Evolutionary conservation across 2,329 filamentous ascomycete genomes (phyloP), one percentile per base, ranked within the genome.

Genomic region (Colletotrichum filicis): DNA sequence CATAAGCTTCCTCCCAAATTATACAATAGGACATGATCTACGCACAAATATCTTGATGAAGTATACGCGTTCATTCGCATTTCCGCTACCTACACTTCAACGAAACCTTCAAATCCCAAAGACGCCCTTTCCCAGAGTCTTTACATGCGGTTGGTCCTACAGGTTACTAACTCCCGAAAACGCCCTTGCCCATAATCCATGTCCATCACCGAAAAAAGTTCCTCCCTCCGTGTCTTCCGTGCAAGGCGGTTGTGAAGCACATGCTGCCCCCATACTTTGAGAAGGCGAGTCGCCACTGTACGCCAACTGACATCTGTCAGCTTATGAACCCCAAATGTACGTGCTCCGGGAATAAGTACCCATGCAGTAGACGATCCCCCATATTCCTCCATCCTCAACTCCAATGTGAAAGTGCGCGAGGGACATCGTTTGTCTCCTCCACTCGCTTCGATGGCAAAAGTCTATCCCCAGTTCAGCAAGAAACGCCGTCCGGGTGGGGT

Each of bases 371-470:
- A 64, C 53, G 30, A 53, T 55, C 8, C 61, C 24, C 28, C 28
- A 71, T 59, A 52, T n/a, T 58, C 26, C 22, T 59, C 59, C 69
- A 46, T 76, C 69, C 14, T 74, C 71, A 42, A 76, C 72, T 65
- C 75, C 76, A 22, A 72, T 75, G 28, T 75, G 12, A 26, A 64
- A 55, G 37, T 55, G 61, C 61, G 42, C 26, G 28, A 30, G 46
- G 24, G 46, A 55, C 46, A 55, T 37, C 2, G n/a, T 26, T 35
- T 26, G 14, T 53, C 61, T 55, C 61, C 35, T 55, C 24, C 22
- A 32, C n/a, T 55, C 46, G 28, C 35, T 35, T 55, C 19, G 42
- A 49, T 19, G 26, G 14, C 22, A 22, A 55, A 55, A 24, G 46
- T 64, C 61, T 64, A 64, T 64, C 46, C 19, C 42, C 46, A 26